These are phyloP conservation scores for Eucalyptus camaldulensis DNA, from an alignment of 345 rosid genomes.

Conservation along the genomic window DNA sequence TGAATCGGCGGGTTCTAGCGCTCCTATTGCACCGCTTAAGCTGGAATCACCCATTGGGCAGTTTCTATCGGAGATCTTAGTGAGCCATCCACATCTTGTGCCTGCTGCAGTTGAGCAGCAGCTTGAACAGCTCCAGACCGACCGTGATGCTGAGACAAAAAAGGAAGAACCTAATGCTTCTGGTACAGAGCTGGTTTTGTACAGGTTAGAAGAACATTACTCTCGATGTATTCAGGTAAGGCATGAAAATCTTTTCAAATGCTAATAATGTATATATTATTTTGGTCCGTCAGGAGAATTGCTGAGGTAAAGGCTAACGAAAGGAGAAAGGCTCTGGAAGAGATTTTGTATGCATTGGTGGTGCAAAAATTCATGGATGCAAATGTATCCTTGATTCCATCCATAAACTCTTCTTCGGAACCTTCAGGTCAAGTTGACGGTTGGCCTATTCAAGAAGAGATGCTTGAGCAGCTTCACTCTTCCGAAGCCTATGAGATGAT, in stretches of 20 bases:
- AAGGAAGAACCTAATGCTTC: conserved; percentile 53
- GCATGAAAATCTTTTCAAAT: background rate
- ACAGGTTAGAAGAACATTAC: conserved; percentile 37
- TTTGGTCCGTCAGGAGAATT: conserved; percentile 50
- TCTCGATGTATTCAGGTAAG: background rate
- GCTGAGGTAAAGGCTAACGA: conserved; percentile 94
- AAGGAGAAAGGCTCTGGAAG: conserved; percentile 67
- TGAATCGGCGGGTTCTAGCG: conserved; percentile 28
- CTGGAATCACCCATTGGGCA: conserved; percentile 90
- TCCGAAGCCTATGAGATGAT: conserved; percentile 92
- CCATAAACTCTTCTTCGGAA: conserved; percentile 32
- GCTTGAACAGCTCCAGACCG: conserved; percentile 89
- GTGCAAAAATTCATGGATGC: conserved; percentile 96
- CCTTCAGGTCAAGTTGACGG: conserved; percentile 50
- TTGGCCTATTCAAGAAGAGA: conserved; percentile 60
- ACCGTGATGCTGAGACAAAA: conserved; percentile 58
- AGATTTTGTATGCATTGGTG: conserved; percentile 79
- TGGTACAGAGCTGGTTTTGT: conserved; percentile 69
- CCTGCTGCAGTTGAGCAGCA: conserved; percentile 96
- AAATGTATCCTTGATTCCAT: conserved; percentile 61
- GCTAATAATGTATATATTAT: background rate
- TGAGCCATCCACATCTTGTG: conserved; percentile 88
- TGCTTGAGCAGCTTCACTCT: conserved; percentile 73
- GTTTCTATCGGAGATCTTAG: conserved; percentile 71
- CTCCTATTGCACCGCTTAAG: conserved; percentile 70